Evolutionary conservation across 2,329 filamentous ascomycete genomes (phyloP).

Genomic region (Alternaria hordeiaustralica): DNA sequence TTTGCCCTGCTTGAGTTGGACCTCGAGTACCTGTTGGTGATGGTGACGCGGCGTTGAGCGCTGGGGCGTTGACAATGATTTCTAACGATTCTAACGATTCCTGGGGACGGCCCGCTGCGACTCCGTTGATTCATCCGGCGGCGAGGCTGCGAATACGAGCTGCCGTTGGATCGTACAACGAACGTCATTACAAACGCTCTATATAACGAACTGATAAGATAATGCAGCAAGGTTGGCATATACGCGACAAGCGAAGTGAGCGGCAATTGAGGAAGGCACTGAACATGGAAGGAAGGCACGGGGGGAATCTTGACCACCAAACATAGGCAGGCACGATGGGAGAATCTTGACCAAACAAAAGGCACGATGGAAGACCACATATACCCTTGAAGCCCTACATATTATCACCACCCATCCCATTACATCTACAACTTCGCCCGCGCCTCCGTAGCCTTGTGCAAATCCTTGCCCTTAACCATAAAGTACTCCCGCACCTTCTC

Average conservation of each 20-base stretch:
- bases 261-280: background rate
- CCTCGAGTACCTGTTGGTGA: background rate
- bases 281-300: background rate
- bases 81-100: slow-evolving; percentile 3
- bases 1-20: background rate
- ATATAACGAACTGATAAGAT: background rate
- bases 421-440: slow-evolving; percentile 54
- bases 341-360: background rate
- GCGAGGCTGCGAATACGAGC: slow-evolving; percentile 19
- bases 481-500: slow-evolving; percentile 79
- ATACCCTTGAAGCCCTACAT: background rate
- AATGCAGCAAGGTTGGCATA: background rate
- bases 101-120: slow-evolving; percentile 39
- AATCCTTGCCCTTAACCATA: slow-evolving; percentile 49
- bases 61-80: slow-evolving; percentile 7
- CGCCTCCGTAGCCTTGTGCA: slow-evolving; percentile 49
- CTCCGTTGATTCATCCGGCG: slow-evolving; percentile 25
- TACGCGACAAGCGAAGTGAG: background rate
- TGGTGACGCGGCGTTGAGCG: background rate
- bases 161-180: background rate
- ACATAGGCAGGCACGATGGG: background rate
- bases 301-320: background rate
- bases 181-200: background rate
- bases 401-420: background rate
- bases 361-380: background rate